Percentiles rank a stretch among this genome's conserved stretches.
These are phyloP conservation scores for Isatis lusitanica DNA, from an alignment of 441 rosid species.

Conservation along the genomic window DNA sequence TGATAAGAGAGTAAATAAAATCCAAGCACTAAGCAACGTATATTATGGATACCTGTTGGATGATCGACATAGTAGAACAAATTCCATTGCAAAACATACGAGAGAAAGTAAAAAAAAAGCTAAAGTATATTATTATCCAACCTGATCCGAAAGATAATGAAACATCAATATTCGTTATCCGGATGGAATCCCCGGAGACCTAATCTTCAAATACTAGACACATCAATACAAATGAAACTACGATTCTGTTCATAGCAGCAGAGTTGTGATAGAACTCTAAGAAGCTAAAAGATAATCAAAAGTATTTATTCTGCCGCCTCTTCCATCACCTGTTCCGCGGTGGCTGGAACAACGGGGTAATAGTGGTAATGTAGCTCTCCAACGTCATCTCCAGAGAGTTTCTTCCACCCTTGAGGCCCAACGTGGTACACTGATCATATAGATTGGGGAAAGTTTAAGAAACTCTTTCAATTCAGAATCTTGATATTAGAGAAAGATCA, in stretches of 20 bases:
- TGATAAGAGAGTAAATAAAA: no score
- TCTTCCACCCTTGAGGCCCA: constrained; percentile 88
- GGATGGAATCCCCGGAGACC: background rate
- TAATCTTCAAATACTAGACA: background rate
- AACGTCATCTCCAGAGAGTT: constrained; percentile 92
- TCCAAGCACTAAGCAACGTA: no score
- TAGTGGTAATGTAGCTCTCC: constrained; percentile 86
- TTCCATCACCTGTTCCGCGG: constrained; percentile 78
- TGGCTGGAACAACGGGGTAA: constrained; percentile 56
- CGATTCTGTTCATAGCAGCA: background rate
- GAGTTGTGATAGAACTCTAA: background rate
- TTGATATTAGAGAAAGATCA: background rate
- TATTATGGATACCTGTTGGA: no score
- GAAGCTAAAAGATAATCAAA: background rate
- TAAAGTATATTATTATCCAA: background rate
- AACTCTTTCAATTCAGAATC: background rate
- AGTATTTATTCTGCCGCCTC: constrained; percentile 41
- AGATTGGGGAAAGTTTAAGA: background rate
- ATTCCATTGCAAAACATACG: no score
- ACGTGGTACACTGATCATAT: constrained; percentile 71
- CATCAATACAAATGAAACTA: background rate
- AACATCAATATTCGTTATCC: background rate
- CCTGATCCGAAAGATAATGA: background rate
- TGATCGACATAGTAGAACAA: no score
- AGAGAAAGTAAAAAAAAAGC: background rate